Percentiles rank a stretch among this genome's conserved stretches.
Conservation (phyloP, 2,329 filamentous ascomycete genomes). For the Colletotrichum lentis region DNA sequence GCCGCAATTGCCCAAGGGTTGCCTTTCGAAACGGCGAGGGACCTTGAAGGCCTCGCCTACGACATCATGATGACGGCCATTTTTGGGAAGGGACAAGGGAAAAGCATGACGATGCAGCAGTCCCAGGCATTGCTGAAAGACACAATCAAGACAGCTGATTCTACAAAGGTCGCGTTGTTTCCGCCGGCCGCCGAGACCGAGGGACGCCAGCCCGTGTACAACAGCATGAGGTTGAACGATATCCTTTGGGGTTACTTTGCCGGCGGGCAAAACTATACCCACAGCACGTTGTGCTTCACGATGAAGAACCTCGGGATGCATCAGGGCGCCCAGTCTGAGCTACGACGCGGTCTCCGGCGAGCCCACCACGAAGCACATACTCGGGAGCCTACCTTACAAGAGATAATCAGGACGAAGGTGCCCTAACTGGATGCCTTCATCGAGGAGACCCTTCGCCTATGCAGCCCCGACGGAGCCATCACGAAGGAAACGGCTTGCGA, state of each 20-base stretch:
- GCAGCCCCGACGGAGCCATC: constrained; percentile 24
- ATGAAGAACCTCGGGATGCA: too few species aligned
- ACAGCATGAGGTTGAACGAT: too few species aligned
- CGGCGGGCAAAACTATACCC: too few species aligned
- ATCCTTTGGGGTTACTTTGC: too few species aligned
- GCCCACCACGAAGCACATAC: constrained; percentile 38
- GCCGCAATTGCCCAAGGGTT: not conserved
- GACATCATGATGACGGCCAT: constrained; percentile 7
- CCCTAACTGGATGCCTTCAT: constrained; percentile 47
- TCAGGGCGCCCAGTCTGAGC: constrained; percentile 28
- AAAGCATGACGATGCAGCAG: not conserved
- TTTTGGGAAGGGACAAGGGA: not conserved
- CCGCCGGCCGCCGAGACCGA: too few species aligned
- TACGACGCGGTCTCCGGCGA: constrained; percentile 42
- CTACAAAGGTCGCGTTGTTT: too few species aligned
- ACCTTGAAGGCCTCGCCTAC: constrained; percentile 1
- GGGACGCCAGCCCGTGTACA: too few species aligned
- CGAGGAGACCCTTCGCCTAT: constrained; percentile 45
- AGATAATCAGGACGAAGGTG: constrained; percentile 39
- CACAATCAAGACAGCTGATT: too few species aligned
- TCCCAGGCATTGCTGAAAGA: too few species aligned
- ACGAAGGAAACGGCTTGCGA: not conserved
- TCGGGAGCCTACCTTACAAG: constrained; percentile 39
- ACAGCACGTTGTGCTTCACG: too few species aligned
- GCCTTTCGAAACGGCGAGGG: constrained; percentile 1